phyloP scores from a whole-genome alignment of 164 flowering plant genomes.

The Chloranthus sessilifolius region DNA sequence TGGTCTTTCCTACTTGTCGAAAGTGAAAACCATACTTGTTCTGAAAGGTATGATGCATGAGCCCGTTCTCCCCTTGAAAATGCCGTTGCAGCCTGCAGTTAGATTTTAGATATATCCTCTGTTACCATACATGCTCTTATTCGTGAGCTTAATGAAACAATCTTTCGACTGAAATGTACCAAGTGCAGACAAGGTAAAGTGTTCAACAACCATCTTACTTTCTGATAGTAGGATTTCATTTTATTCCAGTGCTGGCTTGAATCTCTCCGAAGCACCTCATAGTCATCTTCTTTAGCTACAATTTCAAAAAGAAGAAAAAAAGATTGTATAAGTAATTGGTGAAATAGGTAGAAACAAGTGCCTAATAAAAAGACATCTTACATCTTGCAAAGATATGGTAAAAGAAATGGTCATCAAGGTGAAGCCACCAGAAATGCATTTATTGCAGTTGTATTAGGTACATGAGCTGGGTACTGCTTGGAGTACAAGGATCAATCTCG shows the following conservation, averaged over 20 bases:
- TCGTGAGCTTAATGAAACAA: too few species aligned
- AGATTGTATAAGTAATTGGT: background rate
- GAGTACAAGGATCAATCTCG: too few species aligned
- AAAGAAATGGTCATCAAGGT: too few species aligned
- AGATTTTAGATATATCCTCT: background rate
- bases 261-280: slow-evolving; percentile 47
- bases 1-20: background rate
- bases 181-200: background rate
- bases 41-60: slow-evolving; percentile 76
- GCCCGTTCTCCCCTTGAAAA: slow-evolving; percentile 54
- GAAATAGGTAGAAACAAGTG: background rate
- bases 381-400: too few species aligned
- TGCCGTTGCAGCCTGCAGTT: slow-evolving; percentile 78
- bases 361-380: too few species aligned
- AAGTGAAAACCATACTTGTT: slow-evolving; percentile 46
- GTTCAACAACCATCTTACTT: slow-evolving; percentile 34
- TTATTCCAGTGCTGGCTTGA: slow-evolving; percentile 74
- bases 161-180: background rate
- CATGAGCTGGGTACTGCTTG: too few species aligned
- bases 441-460: too few species aligned
- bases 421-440: too few species aligned
- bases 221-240: slow-evolving; percentile 59
- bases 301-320: slow-evolving; percentile 8
- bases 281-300: slow-evolving; percentile 73
- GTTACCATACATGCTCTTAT: slow-evolving; percentile 7